Evolutionary conservation across 2,329 filamentous ascomycete species (phyloP), one percentile per base, ranked within the genome.

Genomic region (Hirsutella rhossiliensis): DNA sequence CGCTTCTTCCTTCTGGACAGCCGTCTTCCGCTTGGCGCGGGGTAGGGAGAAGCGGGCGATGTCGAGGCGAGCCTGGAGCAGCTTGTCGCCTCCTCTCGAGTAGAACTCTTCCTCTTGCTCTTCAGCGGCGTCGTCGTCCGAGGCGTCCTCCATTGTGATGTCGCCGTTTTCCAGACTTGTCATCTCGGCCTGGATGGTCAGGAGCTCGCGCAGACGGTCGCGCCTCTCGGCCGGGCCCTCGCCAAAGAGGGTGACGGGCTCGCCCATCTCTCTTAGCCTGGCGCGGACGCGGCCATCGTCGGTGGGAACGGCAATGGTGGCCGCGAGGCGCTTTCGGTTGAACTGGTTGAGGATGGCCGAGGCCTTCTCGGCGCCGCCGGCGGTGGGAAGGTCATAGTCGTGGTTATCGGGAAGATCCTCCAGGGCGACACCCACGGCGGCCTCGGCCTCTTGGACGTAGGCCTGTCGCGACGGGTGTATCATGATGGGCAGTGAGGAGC

Each of bases 51-150:
- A 97, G 39, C 75, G 72, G 7, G 89, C 87, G 48, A 98, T 88
- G 23, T 82, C 75, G 54, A 80, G 78, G 47, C 92, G 76, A 2
- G 87, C 86, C 42, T 84, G 72, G 5, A 95, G 66, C 20, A 98
- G 69, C 36, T 82, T 80, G 4, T 77, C 71, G 2, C 80, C 78
- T 3, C 92, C 92, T 54, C 84, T 76, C 0, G 90, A 95, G 61
- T 96, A 98, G 62, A 96, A 98, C 54, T 98, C 92, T 57, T 97
- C 88, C 51, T 94, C 85, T 53, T 82, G 79, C 43, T 89, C 86
- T 3, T 73, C 81, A 41, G 77, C 80, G 17, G 80, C 78, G 5
- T 77, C 78, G 2, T 78, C 77, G 1, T 68, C 72, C 46, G 61
- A 62, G 9, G 61, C 74, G 55, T 86, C 82, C 38, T 73, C 74